Base-by-base conservation (phyloP, 441 rosid species). In the Brassica balearica region DNA sequence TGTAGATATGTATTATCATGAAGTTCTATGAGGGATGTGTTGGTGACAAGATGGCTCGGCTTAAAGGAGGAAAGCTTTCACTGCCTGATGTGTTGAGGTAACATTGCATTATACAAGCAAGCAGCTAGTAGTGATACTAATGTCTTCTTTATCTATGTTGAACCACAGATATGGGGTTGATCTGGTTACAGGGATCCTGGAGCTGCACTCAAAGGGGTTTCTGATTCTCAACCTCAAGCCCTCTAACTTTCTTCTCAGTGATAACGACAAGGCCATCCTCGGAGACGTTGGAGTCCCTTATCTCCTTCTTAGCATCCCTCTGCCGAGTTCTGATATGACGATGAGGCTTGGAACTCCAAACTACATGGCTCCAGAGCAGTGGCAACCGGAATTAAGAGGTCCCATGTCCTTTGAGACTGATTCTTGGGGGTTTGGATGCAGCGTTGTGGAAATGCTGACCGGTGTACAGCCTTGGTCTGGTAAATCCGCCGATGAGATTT, bases 301-400 rank as follows among this genome's bases (percentile, higher is more conserved):
- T 85, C 82, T 91, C 38, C 88, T 91, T 68, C 87, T 85, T 15
- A 91, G 91, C 76, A 83, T 90, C 84, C 89, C 93, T 73, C 66
- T 85, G 76, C 85, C 87, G 60, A 86, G 84, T 76, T 81, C 95
- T 56, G 92, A 89, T 84, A 82, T 87, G 88, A 78, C 83, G 65
- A 77, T 74, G 76, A 84, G 91, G 77, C 90, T 88, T 82, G 99
- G 99, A 68, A 89, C 94, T 48, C 93, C 97, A 17, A 95, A 90
- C 83, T 93, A 93, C 80, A 93, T 95, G 99, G 95, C 99, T 83
- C 99, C 99, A 64, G 98, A 93, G 77, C 99, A 93, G 76, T 93
- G 97, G 99, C 86, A 90, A 80, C 95, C 97, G 4, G 96, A 91
- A 81, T 84, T 79, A 79, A 87, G 92, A 75, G 97, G 99, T 69